Percentiles rank a stretch among this genome's conserved stretches.
These are phyloP conservation scores for Nicotiana tabacum DNA, from an alignment of 257 asterid species.

Conservation along the genomic window DNA sequence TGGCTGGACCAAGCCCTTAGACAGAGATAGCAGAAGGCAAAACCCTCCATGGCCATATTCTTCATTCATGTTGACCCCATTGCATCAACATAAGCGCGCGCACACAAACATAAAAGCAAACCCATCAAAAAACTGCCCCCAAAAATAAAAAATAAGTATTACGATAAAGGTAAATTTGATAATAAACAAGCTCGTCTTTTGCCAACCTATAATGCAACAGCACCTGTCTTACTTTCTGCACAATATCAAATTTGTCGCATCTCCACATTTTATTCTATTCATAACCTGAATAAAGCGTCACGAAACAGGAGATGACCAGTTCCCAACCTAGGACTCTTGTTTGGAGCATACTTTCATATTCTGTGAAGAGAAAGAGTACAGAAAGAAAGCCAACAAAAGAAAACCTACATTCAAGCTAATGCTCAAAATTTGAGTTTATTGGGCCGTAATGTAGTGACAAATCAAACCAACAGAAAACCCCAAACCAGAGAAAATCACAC, in stretches of 20 bases:
- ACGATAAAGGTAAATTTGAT: neutral
- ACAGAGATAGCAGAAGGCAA: neutral
- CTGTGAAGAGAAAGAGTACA: neutral
- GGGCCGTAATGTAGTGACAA: neutral
- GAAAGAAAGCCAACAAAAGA: neutral
- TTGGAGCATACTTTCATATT: neutral
- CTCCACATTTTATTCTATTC: neutral
- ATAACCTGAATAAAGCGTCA: neutral
- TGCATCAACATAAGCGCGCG: neutral
- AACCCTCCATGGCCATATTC: neutral
- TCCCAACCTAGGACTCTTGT: neutral
- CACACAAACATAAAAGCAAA: neutral
- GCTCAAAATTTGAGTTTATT: neutral
- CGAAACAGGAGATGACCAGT: neutral
- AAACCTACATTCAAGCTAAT: slow-evolving; percentile 9
- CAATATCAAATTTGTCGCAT: neutral
- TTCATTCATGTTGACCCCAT: neutral
- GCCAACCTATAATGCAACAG: neutral
- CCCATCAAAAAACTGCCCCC: neutral
- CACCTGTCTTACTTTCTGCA: neutral
- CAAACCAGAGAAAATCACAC: neutral
- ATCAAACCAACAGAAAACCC: neutral
- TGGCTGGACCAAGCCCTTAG: neutral
- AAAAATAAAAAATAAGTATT: neutral
- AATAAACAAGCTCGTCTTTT: neutral